Conservation (phyloP, 345 rosid genomes). For the Litchi chinensis region DNA sequence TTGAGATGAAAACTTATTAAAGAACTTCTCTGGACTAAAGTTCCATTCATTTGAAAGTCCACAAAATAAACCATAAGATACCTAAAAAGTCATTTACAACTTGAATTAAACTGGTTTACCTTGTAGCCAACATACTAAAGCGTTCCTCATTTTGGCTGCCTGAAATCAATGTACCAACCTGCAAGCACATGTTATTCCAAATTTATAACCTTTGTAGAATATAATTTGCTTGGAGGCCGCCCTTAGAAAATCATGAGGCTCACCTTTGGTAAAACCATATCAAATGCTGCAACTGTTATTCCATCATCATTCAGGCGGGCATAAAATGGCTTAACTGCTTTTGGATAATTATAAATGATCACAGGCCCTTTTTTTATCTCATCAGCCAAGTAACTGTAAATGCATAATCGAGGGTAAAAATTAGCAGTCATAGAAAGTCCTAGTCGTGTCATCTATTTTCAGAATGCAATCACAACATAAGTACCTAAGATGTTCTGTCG, state of each 20-base stretch:
- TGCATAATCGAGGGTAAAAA: conserved; percentile 9
- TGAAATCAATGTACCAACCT: conserved; percentile 69
- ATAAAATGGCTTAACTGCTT: conserved; percentile 64
- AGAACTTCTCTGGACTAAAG: not conserved
- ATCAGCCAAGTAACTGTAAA: conserved; percentile 70
- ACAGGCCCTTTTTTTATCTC: conserved; percentile 62
- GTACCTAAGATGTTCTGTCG: conserved; percentile 82
- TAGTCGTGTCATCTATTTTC: not conserved
- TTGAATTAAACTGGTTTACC: conserved; percentile 34
- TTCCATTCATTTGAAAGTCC: not conserved
- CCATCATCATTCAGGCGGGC: conserved; percentile 69
- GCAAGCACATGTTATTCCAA: conserved; percentile 24
- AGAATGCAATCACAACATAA: not conserved
- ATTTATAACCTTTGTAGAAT: conserved; percentile 6
- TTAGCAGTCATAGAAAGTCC: not conserved
- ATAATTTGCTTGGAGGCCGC: not conserved
- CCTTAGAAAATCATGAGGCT: conserved; percentile 11
- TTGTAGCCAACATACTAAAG: conserved; percentile 41
- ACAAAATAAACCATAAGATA: not conserved
- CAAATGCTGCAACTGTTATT: conserved; percentile 88
- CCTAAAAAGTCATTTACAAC: not conserved
- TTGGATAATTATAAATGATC: conserved; percentile 66
- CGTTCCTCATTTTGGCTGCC: conserved; percentile 94
- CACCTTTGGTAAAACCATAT: conserved; percentile 85
- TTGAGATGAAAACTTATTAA: no score